phyloP scores from a whole-genome alignment of 129 eudicot species.

The Flaveria trinervia region DNA sequence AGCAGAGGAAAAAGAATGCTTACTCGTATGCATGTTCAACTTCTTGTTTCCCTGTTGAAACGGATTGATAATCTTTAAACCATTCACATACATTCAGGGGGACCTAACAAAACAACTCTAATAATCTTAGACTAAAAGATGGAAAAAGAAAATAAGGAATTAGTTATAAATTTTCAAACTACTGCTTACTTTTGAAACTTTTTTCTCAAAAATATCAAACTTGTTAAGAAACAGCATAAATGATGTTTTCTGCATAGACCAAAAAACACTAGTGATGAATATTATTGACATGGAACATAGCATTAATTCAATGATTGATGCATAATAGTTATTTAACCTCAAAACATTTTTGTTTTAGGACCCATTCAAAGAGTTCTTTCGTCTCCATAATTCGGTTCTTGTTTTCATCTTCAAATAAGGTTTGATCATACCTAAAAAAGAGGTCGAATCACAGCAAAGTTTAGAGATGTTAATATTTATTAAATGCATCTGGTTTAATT shows the following conservation, averaged over 20 bases:
- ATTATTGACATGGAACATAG: background rate
- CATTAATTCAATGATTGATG: no score
- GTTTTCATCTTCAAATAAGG: conserved; percentile 86
- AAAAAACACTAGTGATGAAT: conserved; percentile 22
- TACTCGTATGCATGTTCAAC: conserved; percentile 96
- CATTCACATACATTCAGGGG: conserved; percentile 81
- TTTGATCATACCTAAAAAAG: conserved; percentile 83
- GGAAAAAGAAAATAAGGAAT: background rate
- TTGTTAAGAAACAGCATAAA: conserved; percentile 96
- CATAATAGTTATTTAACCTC: conserved; percentile 49
- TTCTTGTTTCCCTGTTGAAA: conserved; percentile 92
- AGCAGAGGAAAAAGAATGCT: conserved; percentile 30
- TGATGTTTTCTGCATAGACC: conserved; percentile 86
- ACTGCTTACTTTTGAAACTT: conserved; percentile 75
- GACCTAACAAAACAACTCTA: conserved; percentile 49
- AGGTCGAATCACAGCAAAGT: background rate
- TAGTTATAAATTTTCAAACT: conserved; percentile 6
- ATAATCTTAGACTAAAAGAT: conserved; percentile 20
- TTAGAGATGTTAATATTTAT: conserved; percentile 7
- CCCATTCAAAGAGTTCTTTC: conserved; percentile 94
- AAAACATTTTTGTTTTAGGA: conserved; percentile 87
- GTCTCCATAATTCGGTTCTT: conserved; percentile 92
- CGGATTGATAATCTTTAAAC: conserved; percentile 92
- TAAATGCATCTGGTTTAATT: background rate
- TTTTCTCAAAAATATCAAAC: conserved; percentile 93